Conservation (phyloP, 192 early-diverging fungal species). For the Lunasporangiospora selenospora region DNA sequence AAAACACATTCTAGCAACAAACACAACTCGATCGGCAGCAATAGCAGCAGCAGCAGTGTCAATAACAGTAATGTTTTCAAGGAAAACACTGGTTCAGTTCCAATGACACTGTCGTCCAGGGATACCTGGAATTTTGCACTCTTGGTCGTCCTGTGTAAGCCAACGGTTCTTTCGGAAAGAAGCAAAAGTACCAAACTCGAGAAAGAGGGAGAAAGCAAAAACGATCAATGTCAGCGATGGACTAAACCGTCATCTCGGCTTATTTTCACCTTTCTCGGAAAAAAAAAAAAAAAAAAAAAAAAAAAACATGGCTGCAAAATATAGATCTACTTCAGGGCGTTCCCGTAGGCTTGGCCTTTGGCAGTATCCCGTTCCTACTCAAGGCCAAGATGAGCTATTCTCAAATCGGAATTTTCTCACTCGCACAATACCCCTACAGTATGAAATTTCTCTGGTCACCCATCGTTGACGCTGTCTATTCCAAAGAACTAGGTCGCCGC, state of each 20-base stretch:
- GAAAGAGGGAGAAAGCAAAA: too few relatives aligned
- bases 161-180: too few relatives aligned
- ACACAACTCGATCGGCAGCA: too few relatives aligned
- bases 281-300: too few relatives aligned
- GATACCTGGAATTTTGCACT: conserved; percentile 47
- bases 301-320: too few relatives aligned
- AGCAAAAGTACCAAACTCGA: too few relatives aligned
- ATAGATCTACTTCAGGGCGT: conserved; percentile 91
- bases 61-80: conserved; percentile 26
- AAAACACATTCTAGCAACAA: too few relatives aligned
- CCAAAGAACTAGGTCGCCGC: conserved; percentile 81
- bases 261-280: too few relatives aligned
- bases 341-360: conserved; percentile 90
- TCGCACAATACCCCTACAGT: conserved; percentile 96
- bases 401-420: conserved; percentile 92
- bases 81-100: conserved; percentile 17
- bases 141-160: conserved; percentile 42
- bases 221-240: too few relatives aligned
- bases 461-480: conserved; percentile 91
- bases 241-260: too few relatives aligned
- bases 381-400: conserved; percentile 92
- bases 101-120: conserved; percentile 37
- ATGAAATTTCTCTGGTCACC: conserved; percentile 99
- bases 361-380: conserved; percentile 92
- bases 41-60: conserved; percentile 6